Percentiles rank a stretch among this genome's conserved stretches.
Evolutionary conservation across 2,329 filamentous ascomycete species (phyloP).

Genomic region (Xylariaceae sp.): DNA sequence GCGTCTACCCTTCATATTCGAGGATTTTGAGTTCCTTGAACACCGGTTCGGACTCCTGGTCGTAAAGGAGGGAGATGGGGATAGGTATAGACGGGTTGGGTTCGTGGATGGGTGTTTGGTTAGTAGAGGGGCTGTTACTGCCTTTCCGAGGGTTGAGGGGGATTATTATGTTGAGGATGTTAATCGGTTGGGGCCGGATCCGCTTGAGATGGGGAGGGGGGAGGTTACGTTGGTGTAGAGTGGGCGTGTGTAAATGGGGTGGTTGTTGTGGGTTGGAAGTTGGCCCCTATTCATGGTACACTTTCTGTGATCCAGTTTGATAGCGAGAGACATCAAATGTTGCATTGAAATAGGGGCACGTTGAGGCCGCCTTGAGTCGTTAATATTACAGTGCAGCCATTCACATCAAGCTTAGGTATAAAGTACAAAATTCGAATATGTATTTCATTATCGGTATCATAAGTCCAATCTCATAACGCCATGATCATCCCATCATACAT

Average conservation of each 20-base stretch:
- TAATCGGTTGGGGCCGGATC: neutral
- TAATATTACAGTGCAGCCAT: too few relatives aligned
- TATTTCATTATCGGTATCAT: neutral
- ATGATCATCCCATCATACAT: conserved; percentile 13
- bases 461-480: conserved; percentile 15
- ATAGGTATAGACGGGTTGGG: neutral
- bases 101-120: conserved; percentile 2
- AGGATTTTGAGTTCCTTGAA: neutral
- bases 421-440: too few relatives aligned
- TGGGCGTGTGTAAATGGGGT: too few relatives aligned
- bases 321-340: too few relatives aligned
- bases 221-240: neutral
- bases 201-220: neutral
- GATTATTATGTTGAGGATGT: neutral
- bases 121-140: neutral
- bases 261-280: too few relatives aligned
- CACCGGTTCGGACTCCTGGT: neutral
- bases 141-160: neutral
- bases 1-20: neutral
- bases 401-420: too few relatives aligned
- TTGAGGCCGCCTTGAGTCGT: too few relatives aligned
- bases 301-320: too few relatives aligned
- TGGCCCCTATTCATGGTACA: too few relatives aligned
- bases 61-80: neutral
- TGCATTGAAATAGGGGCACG: too few relatives aligned